Evolutionary conservation across 345 rosid species (phyloP), one percentile per base, ranked within the genome.

Genomic region (Alliaria petiolata): DNA sequence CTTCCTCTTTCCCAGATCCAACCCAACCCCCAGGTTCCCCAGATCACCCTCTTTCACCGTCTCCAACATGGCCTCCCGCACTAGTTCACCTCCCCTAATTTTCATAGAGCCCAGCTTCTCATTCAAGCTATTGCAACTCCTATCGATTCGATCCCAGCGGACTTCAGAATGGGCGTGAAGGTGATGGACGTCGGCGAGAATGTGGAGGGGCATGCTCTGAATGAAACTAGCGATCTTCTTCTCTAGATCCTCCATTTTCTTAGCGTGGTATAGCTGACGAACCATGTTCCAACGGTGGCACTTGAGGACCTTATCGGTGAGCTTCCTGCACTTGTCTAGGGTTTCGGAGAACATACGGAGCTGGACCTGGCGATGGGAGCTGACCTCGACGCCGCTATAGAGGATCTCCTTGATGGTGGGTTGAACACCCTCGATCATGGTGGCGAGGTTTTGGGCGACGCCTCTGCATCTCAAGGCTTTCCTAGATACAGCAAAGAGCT

Each of bases 271-370:
- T 1, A 91, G 65, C 54, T 81, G 87, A 64, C 76, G 79, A 79
- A 91, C 84, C 73, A 88, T 76, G 84, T 91, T 87, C 97, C 97
- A 91, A 16, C 96, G 85, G 58, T 57, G 51, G 30, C 87, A 78
- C 10, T 3, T 26, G 1, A 68, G 72, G 65, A 85, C 86, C 71
- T 93, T 90, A 0, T 28, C 45, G 31, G 84, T 75, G 39, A 93
- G 84, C 59, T 87, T 96, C 56, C n/a, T 26, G 36, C 90, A 93
- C 0, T 72, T 80, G 0, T 34, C 55, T 12, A 91, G 81, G 1
- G 82, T 78, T 51, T 71, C 83, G 0, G 77, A 49, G 66, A 93
- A 76, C 34, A 70, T 80, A 74, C 86, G 85, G 5, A 93, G 81
- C 25, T 89, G 93, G 34, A 1, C 10, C n/a, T 90, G 98, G 1